Percentiles rank a stretch among this genome's conserved stretches.
Conservation (phyloP, 257 asterid genomes). For the Gentiana dahurica region DNA sequence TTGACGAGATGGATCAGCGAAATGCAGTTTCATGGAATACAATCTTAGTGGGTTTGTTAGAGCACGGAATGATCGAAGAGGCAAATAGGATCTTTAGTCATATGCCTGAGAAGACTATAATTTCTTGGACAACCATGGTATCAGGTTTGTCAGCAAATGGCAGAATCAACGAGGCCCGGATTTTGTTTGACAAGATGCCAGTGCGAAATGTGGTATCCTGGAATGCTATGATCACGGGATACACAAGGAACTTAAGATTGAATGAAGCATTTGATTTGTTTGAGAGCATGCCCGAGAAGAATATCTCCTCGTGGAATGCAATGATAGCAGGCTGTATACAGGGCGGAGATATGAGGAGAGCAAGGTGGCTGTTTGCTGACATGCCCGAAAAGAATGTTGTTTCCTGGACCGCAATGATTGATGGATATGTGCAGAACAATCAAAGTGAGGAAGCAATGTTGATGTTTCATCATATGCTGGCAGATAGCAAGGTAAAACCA, state of each 20-base stretch:
- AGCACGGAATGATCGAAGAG: conserved; percentile 1
- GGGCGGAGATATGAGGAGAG: conserved; percentile 1
- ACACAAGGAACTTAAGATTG: background rate
- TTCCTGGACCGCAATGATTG: conserved; percentile 7
- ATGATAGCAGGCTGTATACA: conserved; percentile 3
- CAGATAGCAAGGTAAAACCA: background rate
- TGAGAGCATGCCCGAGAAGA: conserved; percentile 5
- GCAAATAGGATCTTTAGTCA: background rate
- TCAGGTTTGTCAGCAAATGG: conserved; percentile 4
- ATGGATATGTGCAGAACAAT: conserved; percentile 3
- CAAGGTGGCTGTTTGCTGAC: background rate
- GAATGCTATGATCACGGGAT: conserved; percentile 9
- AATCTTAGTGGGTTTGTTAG: conserved; percentile 4
- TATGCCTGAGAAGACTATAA: conserved; percentile 3
- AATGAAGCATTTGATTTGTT: conserved; percentile 5
- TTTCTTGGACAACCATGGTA: conserved; percentile 7
- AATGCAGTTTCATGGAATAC: conserved; percentile 6
- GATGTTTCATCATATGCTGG: background rate
- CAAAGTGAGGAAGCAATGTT: conserved; percentile 2
- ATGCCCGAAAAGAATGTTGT: conserved; percentile 6
- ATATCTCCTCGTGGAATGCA: conserved; percentile 6
- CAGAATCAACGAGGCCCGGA: conserved; percentile 4
- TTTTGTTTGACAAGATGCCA: conserved; percentile 6
- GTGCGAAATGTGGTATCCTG: conserved; percentile 5
- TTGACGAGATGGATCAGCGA: conserved; percentile 2